Conservation (phyloP, 495 filamentous ascomycete species). For the Astrothelium subdiscretum region DNA sequence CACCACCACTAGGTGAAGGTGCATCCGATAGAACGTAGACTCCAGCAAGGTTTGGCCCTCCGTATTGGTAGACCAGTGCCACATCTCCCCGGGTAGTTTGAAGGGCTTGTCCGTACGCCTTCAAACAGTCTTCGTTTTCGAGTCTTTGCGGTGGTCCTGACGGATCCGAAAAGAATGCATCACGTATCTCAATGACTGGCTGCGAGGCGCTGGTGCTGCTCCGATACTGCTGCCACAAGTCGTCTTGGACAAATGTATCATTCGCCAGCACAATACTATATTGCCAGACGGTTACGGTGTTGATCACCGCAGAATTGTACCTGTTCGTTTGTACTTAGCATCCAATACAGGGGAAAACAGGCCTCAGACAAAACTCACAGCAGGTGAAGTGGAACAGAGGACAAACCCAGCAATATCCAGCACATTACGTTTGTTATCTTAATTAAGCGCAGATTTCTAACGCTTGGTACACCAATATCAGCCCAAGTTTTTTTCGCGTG, state of each 20-base stretch:
- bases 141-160: background rate
- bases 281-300: slow-evolving; percentile 25
- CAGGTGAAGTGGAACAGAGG: slow-evolving; percentile 12
- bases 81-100: background rate
- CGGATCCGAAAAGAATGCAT: background rate
- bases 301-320: slow-evolving; percentile 24
- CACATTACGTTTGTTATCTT: background rate
- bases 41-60: slow-evolving; percentile 21
- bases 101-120: background rate
- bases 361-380: slow-evolving; percentile 19
- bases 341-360: slow-evolving; percentile 8
- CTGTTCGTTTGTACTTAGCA: slow-evolving; percentile 20
- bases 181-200: background rate
- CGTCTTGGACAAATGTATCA: slow-evolving; percentile 25
- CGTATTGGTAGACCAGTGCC: background rate
- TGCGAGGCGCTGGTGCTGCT: background rate
- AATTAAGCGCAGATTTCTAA: slow-evolving; percentile 11
- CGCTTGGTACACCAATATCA: slow-evolving; percentile 12
- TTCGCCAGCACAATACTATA: slow-evolving; percentile 30
- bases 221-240: slow-evolving; percentile 8
- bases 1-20: too few relatives aligned
- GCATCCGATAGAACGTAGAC: slow-evolving; percentile 21
- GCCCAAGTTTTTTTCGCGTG: slow-evolving; percentile 14
- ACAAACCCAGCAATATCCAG: slow-evolving; percentile 4
- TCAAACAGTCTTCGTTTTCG: background rate